Conservation (phyloP, 495 filamentous ascomycete species). For the Trichoderma virens region DNA sequence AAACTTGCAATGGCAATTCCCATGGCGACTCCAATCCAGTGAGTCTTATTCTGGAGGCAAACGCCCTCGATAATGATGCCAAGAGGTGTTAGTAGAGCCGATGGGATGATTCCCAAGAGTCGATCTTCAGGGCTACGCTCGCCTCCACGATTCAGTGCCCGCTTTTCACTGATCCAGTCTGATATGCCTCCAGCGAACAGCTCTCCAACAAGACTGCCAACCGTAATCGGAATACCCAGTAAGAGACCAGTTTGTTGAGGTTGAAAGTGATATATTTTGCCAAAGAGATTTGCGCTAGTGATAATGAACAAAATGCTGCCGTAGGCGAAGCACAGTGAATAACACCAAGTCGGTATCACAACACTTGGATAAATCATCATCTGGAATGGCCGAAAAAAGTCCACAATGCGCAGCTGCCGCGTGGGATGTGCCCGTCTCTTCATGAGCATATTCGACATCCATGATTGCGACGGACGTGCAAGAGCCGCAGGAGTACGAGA, state of each 20-base stretch:
- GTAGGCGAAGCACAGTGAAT: conserved; percentile 18
- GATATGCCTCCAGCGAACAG: conserved; percentile 23
- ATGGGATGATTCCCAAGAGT: conserved; percentile 17
- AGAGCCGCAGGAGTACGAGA: conserved; percentile 14
- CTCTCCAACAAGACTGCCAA: conserved; percentile 27
- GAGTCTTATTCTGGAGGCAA: conserved; percentile 19
- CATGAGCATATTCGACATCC: conserved; percentile 19
- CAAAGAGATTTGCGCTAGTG: conserved; percentile 19
- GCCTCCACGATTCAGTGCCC: conserved; percentile 19
- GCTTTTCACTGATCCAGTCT: conserved; percentile 22
- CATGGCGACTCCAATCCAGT: conserved; percentile 22
- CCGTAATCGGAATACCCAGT: conserved; percentile 21
- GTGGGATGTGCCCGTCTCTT: conserved; percentile 15
- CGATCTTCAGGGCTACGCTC: conserved; percentile 24
- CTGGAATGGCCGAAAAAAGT: conserved; percentile 22
- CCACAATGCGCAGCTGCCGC: conserved; percentile 14
- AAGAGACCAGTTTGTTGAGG: conserved; percentile 25
- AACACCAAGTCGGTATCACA: conserved; percentile 20
- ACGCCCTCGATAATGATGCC: conserved; percentile 29
- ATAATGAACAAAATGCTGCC: conserved; percentile 25
- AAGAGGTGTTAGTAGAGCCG: conserved; percentile 17
- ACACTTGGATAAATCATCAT: conserved; percentile 23
- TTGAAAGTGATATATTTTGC: conserved; percentile 22
- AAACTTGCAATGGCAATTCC: conserved; percentile 26
- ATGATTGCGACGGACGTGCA: conserved; percentile 14